Evolutionary conservation across 2,329 filamentous ascomycete genomes (phyloP).

Genomic region (Diaporthe vexans): DNA sequence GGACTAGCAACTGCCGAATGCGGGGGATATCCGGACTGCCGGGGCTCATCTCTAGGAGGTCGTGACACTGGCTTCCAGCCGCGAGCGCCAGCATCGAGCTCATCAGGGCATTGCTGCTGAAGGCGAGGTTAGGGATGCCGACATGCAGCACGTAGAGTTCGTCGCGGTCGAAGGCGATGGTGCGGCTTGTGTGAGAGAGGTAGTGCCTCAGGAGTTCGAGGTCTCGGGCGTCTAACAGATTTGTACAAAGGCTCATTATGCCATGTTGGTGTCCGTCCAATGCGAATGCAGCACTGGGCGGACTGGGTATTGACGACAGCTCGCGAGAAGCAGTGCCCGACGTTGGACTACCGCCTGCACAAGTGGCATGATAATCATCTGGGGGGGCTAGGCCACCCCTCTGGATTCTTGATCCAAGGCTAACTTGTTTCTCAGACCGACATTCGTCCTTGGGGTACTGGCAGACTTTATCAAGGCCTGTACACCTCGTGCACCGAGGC

Average conservation of each 20-base stretch:
- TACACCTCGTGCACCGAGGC: constrained; percentile 63
- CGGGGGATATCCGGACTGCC: constrained; percentile 14
- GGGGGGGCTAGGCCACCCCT: too few species aligned
- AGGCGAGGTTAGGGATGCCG: constrained; percentile 58
- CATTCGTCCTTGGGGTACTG: constrained; percentile 56
- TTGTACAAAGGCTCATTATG: neutral
- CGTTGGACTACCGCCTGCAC: neutral
- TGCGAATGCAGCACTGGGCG: neutral
- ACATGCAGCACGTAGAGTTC: constrained; percentile 58
- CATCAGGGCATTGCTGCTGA: constrained; percentile 56
- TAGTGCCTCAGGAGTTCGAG: constrained; percentile 57
- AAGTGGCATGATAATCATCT: neutral
- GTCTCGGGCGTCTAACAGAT: constrained; percentile 45
- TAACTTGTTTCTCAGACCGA: neutral
- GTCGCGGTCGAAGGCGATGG: constrained; percentile 52
- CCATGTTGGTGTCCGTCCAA: neutral
- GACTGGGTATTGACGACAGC: neutral
- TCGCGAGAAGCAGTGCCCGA: neutral
- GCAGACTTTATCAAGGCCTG: constrained; percentile 61
- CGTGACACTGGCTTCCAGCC: constrained; percentile 56
- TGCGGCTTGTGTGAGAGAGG: constrained; percentile 56
- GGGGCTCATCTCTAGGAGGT: constrained; percentile 44
- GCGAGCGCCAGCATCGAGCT: constrained; percentile 58
- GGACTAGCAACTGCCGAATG: constrained; percentile 48
- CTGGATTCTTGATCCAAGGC: neutral